Evolutionary conservation across 768 basidiomycete genomes (phyloP), one percentile per base, ranked within the genome.

Genomic region (Termitomyces sp.): DNA sequence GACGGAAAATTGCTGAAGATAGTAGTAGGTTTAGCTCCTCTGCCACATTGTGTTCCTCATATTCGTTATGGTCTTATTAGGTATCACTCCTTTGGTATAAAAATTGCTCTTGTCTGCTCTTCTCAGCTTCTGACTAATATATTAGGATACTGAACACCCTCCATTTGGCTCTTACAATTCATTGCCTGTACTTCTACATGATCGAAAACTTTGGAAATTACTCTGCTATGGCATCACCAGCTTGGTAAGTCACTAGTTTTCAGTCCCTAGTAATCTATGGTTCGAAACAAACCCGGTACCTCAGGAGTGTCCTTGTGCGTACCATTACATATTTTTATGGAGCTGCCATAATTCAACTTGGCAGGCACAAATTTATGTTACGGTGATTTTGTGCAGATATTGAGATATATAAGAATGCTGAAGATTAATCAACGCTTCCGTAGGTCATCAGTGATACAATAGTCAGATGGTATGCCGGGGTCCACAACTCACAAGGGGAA

Each of bases 61-160:
- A 48, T 0, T 10, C 9, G 10, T 48, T 30, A 23, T 23, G 10
- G 2, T 23, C 28, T 12, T 1, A 16, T 13, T 28, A 60, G 58
- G 35, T 55, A 20, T 28, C 35, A 5, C 49, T 55, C 18, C 58
- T 60, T 23, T 60, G 53, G 58, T 60, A 36, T 28, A 33, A 10
- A 30, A 13, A 26, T 13, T 46, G 5, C n/a, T 23, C 43, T 20
- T 44, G 2, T 28, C 6, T 16, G 14, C 14, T 48, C 7, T 30
- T 7, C 10, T 7, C 7, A 36, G 33, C 14, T 47, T 32, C 5
- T 59, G 58, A 23, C 23, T 23, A 23, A 23, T 23, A 23, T 23
- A 23, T 23, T 23, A 23, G 23, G 23, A 23, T 23, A 23, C 23
- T 23, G 23, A 2, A 23, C 23, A 23, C 23, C 23, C 23, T 23